phyloP scores from a whole-genome alignment of 1,139 yeast genomes.

The Sugiyamaella castrensis region DNA sequence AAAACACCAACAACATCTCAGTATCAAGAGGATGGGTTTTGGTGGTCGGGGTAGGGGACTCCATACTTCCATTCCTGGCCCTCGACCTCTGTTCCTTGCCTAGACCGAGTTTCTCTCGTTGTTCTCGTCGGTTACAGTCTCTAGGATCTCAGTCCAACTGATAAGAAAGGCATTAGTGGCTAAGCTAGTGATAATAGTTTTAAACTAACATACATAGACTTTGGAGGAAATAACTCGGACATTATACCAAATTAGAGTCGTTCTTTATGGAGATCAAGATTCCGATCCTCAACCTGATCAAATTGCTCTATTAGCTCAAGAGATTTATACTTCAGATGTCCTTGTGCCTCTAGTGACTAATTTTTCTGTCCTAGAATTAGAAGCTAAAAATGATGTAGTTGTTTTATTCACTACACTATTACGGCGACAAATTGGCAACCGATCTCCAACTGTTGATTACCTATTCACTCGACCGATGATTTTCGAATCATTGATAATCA shows the following conservation, averaged over 20 bases:
- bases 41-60: no score
- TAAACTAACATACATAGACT: slow-evolving; percentile 36
- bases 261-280: slow-evolving; percentile 74
- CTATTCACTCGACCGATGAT: slow-evolving; percentile 65
- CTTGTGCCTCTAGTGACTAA: slow-evolving; percentile 58
- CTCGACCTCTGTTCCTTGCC: no score
- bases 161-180: no score
- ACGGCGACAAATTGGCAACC: slow-evolving; percentile 72
- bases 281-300: slow-evolving; percentile 73
- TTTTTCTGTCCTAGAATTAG: slow-evolving; percentile 72
- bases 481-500: slow-evolving; percentile 57
- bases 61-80: no score
- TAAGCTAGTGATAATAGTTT: no score
- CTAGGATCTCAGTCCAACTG: no score
- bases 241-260: slow-evolving; percentile 62
- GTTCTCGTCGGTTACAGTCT: no score
- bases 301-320: slow-evolving; percentile 64
- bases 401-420: slow-evolving; percentile 70
- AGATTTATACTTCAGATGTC: slow-evolving; percentile 69
- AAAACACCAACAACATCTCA: no score
- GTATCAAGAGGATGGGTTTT: neutral
- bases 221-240: slow-evolving; percentile 78
- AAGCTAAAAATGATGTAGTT: slow-evolving; percentile 80
- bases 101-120: no score
- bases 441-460: slow-evolving; percentile 87